Percentiles rank a stretch among this genome's conserved stretches.
phyloP scores from a whole-genome alignment of 768 basidiomycete genomes.

The Hemileccinum impolitum region DNA sequence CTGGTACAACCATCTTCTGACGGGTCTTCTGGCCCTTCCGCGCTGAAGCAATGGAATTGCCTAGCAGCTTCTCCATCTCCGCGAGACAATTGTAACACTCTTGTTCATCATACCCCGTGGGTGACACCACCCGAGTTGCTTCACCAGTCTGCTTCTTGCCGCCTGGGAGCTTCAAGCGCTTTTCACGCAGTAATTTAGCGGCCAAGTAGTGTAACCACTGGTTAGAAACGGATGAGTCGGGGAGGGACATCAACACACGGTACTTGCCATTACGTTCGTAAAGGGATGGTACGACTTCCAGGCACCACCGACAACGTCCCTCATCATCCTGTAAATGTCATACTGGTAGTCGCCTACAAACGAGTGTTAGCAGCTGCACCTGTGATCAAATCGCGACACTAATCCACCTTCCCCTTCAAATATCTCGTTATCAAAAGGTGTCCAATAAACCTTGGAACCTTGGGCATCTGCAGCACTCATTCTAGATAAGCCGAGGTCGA shows the following conservation, averaged over 20 bases:
- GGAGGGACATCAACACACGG: not conserved
- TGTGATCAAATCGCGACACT: not conserved
- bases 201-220: conserved; percentile 90
- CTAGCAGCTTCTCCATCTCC: conserved; percentile 62
- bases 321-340: conserved; percentile 92
- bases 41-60: conserved; percentile 40
- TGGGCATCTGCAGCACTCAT: conserved; percentile 58
- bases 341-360: conserved; percentile 84
- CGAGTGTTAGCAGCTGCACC: conserved; percentile 11
- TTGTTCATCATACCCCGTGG: conserved; percentile 52
- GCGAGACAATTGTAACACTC: conserved; percentile 68
- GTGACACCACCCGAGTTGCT: conserved; percentile 12
- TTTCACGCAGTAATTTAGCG: conserved; percentile 67
- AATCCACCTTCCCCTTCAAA: conserved; percentile 86
- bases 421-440: conserved; percentile 81
- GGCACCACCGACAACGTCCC: conserved; percentile 46
- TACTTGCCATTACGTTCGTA: conserved; percentile 85
- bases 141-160: conserved; percentile 35
- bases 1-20: conserved; percentile 32
- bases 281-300: conserved; percentile 81
- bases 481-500: conserved; percentile 91
- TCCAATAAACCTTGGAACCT: conserved; percentile 58
- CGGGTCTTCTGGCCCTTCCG: conserved; percentile 32
- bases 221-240: conserved; percentile 8
- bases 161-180: conserved; percentile 59